Evolutionary conservation across 2,329 filamentous ascomycete species (phyloP).

Genomic region (Aspergillus tubingensis): DNA sequence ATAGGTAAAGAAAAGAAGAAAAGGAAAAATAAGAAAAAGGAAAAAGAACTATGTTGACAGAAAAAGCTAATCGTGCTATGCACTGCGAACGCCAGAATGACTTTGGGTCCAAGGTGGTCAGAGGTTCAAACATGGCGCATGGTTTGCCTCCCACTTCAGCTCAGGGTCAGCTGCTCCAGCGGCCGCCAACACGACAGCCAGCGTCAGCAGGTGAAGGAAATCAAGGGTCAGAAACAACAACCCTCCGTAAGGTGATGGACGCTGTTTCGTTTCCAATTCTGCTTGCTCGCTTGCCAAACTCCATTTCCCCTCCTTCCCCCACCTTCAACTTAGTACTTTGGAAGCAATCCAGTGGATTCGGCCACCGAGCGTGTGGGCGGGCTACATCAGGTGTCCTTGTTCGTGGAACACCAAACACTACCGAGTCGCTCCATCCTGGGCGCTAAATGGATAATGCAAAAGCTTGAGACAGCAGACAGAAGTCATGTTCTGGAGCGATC

Average conservation of each 20-base stretch:
- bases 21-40: too few species aligned
- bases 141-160: background rate
- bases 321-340: background rate
- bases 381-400: background rate
- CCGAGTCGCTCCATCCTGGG: background rate
- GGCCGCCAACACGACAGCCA: background rate
- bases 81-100: background rate
- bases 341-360: too few species aligned
- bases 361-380: too few species aligned
- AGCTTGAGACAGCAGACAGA: slow-evolving; percentile 7
- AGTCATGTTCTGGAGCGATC: slow-evolving; percentile 2
- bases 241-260: background rate
- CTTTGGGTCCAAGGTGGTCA: background rate
- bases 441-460: slow-evolving; percentile 4
- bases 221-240: background rate
- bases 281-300: background rate
- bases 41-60: too few species aligned
- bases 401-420: background rate
- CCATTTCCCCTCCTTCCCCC: background rate
- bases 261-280: background rate
- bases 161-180: slow-evolving; percentile 4
- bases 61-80: slow-evolving; percentile 1
- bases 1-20: background rate
- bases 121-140: background rate
- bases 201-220: slow-evolving; percentile 4